Conservation (phyloP, 2,329 filamentous ascomycete species). For the Mycosphaerelloides madeirae region DNA sequence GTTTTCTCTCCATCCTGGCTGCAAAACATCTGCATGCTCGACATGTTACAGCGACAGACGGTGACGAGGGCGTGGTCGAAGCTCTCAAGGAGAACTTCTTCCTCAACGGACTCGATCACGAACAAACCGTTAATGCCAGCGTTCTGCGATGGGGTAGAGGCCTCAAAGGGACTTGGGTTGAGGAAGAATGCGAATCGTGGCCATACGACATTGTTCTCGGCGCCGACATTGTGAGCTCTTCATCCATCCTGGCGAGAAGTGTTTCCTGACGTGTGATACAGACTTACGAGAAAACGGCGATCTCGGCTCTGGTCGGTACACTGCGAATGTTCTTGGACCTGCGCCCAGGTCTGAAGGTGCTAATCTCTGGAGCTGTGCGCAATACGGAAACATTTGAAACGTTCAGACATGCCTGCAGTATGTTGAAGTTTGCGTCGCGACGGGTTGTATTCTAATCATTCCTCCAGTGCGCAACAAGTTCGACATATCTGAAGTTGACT, state of each 20-base stretch:
- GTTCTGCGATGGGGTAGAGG: conserved; percentile 62
- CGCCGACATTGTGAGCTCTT: conserved; percentile 59
- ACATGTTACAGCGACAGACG: conserved; percentile 66
- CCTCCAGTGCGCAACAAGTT: conserved; percentile 30
- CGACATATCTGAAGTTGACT: conserved; percentile 28
- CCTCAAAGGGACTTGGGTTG: conserved; percentile 55
- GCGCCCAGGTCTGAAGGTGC: conserved; percentile 53
- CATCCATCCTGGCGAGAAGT: conserved; percentile 1
- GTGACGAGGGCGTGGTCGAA: conserved; percentile 66
- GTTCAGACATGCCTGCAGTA: conserved; percentile 58
- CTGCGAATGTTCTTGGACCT: conserved; percentile 57
- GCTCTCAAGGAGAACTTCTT: conserved; percentile 63
- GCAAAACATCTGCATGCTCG: conserved; percentile 59
- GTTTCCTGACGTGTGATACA: conserved; percentile 31
- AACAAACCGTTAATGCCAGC: conserved; percentile 44
- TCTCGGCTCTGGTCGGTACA: conserved; percentile 61
- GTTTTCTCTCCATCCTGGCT: conserved; percentile 69
- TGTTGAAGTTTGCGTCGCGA: conserved; percentile 19
- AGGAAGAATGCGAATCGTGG: conserved; percentile 43
- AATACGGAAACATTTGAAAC: conserved; percentile 64
- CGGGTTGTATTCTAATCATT: neutral
- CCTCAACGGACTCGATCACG: conserved; percentile 59
- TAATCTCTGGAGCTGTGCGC: conserved; percentile 67
- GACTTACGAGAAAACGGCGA: conserved; percentile 65
- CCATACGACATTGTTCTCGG: conserved; percentile 62